Evolutionary conservation across 495 filamentous ascomycete genomes (phyloP), one percentile per base, ranked within the genome.

Genomic region (Chaetomium tenue): DNA sequence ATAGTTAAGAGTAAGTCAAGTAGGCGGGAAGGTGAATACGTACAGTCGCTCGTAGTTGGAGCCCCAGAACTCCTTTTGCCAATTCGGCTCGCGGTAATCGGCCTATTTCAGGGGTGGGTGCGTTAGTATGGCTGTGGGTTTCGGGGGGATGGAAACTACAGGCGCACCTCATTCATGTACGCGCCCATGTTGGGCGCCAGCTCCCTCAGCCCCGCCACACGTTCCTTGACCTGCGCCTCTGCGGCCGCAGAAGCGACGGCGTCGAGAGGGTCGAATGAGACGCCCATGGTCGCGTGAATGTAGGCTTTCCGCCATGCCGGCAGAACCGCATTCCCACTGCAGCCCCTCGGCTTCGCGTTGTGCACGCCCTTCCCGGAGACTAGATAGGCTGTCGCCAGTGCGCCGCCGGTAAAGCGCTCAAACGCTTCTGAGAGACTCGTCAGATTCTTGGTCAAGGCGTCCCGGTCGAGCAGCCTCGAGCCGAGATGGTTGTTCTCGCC

Each of bases 271-370:
- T 71, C 64, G 67, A 79, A 33, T 0, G 52, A 20, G 20, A 28
- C 6, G 47, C 59, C 59, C 9, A 53, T n/a, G 28, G 83, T 63
- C 9, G 71, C 54, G 40, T 78, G 77, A 47, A 84, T 78, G 42
- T 85, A 67, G 0, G 84, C 70, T 16, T 76, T 79, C 42, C 87
- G 77, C 85, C 85, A 88, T 5, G 81, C 82, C 12, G 85, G 85
- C 20, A 80, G 72, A 5, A 87, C 79, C 0, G 84, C 74, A 37
- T 72, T 74, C 28, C 76, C 69, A 16, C 44, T 47, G 5, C 74
- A 74, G 2, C 77, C 78, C 39, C 77, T 64, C 33, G 77, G 73
- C 80, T 81, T 61, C 12, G 76, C 76, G 16, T 77, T 50, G 16
- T 65, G 68, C 3, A 76, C 72, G 2, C 77, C 78, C 57, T 72